phyloP scores from a whole-genome alignment of 176 grass and related monocot genomes.

The Raddia distichophylla region DNA sequence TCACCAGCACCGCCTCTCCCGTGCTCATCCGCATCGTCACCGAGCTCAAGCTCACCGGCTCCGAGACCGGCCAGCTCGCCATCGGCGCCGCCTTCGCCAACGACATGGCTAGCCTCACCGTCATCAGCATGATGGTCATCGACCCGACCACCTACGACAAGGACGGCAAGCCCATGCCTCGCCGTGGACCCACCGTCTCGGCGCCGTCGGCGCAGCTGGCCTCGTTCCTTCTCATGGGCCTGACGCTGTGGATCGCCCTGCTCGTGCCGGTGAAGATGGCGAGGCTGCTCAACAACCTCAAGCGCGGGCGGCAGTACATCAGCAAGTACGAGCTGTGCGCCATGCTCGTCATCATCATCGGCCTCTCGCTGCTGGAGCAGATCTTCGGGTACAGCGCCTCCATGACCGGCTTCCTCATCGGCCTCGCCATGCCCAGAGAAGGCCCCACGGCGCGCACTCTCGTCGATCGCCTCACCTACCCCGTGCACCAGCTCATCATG shows the following conservation, averaged over 20 bases:
- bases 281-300: constrained; percentile 35
- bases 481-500: constrained; percentile 61
- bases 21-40: constrained; percentile 73
- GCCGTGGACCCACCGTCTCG: neutral
- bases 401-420: constrained; percentile 70
- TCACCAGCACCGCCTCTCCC: constrained; percentile 63
- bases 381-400: constrained; percentile 45
- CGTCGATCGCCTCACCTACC: constrained; percentile 60
- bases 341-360: constrained; percentile 50
- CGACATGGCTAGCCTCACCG: constrained; percentile 55
- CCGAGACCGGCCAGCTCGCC: constrained; percentile 64
- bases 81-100: constrained; percentile 60
- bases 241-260: neutral
- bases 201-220: neutral
- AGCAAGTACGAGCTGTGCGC: constrained; percentile 47
- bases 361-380: constrained; percentile 23
- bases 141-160: constrained; percentile 16
- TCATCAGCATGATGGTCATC: constrained; percentile 23
- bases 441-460: constrained; percentile 65
- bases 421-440: constrained; percentile 57
- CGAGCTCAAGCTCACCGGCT: constrained; percentile 67
- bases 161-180: neutral
- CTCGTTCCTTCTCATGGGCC: neutral
- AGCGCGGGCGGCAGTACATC: constrained; percentile 47
- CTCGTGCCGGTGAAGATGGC: neutral